These are phyloP conservation scores for Escallonia rubra DNA, from an alignment of 129 eudicot genomes.

Conservation along the genomic window DNA sequence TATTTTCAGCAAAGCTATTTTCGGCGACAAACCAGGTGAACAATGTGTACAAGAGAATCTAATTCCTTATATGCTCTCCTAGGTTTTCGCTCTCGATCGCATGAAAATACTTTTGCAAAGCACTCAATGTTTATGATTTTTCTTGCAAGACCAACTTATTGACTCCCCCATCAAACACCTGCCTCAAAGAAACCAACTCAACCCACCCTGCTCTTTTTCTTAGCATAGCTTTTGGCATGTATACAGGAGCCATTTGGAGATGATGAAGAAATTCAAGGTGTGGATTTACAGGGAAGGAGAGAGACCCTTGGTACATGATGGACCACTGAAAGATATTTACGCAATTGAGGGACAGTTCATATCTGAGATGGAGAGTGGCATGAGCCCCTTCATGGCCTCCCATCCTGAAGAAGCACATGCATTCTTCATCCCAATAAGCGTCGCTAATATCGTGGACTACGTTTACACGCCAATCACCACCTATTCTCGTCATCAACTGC, in stretches of 20 bases:
- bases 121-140: neutral
- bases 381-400: slow-evolving; percentile 2
- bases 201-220: too few species aligned
- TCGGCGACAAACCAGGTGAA: too few species aligned
- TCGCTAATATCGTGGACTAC: neutral
- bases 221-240: neutral
- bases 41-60: too few species aligned
- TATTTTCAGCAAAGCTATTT: too few species aligned
- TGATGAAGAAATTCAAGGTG: slow-evolving; percentile 11
- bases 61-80: too few species aligned
- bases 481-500: neutral
- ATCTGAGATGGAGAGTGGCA: neutral
- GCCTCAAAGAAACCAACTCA: too few species aligned
- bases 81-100: too few species aligned
- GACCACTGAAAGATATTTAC: slow-evolving; percentile 9
- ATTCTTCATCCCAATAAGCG: slow-evolving; percentile 12
- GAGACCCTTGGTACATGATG: slow-evolving; percentile 1
- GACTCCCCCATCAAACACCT: neutral
- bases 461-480: neutral
- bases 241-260: slow-evolving; percentile 16
- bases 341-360: slow-evolving; percentile 9
- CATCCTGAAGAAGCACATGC: slow-evolving; percentile 10
- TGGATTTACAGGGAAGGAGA: slow-evolving; percentile 17
- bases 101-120: too few species aligned
- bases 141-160: neutral